Evolutionary conservation across 768 basidiomycete genomes (phyloP).

Genomic region (Pilatotrama ljubarskyi): DNA sequence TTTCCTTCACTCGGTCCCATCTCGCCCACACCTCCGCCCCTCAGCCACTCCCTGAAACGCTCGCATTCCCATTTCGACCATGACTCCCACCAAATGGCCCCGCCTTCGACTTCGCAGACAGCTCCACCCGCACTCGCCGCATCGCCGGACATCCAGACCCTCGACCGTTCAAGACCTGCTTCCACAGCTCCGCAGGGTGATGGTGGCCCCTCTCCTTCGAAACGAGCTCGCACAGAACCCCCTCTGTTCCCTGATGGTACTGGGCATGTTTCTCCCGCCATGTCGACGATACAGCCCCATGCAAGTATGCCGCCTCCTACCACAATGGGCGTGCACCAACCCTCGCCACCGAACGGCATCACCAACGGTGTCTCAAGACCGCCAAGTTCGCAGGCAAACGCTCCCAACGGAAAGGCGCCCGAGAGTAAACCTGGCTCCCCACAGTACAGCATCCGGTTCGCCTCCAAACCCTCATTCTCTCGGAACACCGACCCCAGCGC

Average conservation of each 20-base stretch:
- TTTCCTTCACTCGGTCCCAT: slow-evolving; percentile 42
- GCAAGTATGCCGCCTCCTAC: slow-evolving; percentile 30
- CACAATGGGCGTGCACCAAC: slow-evolving; percentile 17
- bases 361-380: slow-evolving; percentile 51
- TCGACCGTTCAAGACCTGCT: slow-evolving; percentile 50
- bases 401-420: slow-evolving; percentile 45
- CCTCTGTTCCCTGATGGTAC: slow-evolving; percentile 14
- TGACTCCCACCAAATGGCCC: slow-evolving; percentile 31
- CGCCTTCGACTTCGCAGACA: slow-evolving; percentile 21
- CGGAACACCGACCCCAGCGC: slow-evolving; percentile 55
- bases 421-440: slow-evolving; percentile 45
- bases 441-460: slow-evolving; percentile 54
- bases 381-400: slow-evolving; percentile 41
- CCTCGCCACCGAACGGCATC: slow-evolving; percentile 33
- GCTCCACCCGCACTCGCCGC: slow-evolving; percentile 33
- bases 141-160: slow-evolving; percentile 46
- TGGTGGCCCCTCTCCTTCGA: slow-evolving; percentile 67
- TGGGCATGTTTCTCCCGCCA: slow-evolving; percentile 13
- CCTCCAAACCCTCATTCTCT: slow-evolving; percentile 61
- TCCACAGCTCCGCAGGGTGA: slow-evolving; percentile 51
- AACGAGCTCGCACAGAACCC: slow-evolving; percentile 65
- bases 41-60: slow-evolving; percentile 51
- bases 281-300: slow-evolving; percentile 9
- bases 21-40: slow-evolving; percentile 38
- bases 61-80: slow-evolving; percentile 70